phyloP scores from a whole-genome alignment of 1,284 basidiomycete species.

The Leccinum variabile region DNA sequence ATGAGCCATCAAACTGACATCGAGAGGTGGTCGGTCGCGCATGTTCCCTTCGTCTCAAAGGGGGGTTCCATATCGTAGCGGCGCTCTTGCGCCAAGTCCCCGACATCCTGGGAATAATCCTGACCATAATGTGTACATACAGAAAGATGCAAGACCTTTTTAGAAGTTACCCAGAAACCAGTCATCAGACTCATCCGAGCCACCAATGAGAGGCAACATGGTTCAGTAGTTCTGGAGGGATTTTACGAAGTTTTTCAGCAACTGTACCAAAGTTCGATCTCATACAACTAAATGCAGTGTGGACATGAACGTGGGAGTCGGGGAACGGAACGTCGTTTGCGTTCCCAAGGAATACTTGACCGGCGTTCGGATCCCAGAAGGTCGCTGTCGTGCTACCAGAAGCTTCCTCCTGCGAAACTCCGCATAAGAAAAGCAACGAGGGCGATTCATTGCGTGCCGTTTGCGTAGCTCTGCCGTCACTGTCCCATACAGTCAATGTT shows the following conservation, averaged over 20 bases:
- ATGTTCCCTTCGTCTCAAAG: no score
- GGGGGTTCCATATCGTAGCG: no score
- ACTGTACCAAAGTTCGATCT: background rate
- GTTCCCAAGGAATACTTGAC: slow-evolving; percentile 77
- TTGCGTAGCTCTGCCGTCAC: slow-evolving; percentile 16
- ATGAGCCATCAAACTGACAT: background rate
- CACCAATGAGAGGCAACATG: background rate
- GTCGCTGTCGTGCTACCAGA: slow-evolving; percentile 40
- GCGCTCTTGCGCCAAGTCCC: no score
- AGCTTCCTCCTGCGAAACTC: slow-evolving; percentile 22
- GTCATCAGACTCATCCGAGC: no score
- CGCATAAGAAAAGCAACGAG: slow-evolving; percentile 2
- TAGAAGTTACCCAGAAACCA: no score
- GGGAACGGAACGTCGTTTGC: slow-evolving; percentile 67
- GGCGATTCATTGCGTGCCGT: slow-evolving; percentile 11
- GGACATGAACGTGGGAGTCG: no score
- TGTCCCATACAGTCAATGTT: slow-evolving; percentile 32
- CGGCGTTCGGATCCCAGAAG: slow-evolving; percentile 54
- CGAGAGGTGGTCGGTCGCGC: no score
- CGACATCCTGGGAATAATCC: no score
- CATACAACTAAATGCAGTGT: no score
- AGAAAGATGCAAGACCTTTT: no score
- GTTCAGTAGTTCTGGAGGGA: background rate
- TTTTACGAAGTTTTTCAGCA: background rate
- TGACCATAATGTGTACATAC: no score